Evolutionary conservation across 805 yeast species (phyloP), one percentile per base, ranked within the genome.

Genomic region (Wickerhamomyces chambardii): DNA sequence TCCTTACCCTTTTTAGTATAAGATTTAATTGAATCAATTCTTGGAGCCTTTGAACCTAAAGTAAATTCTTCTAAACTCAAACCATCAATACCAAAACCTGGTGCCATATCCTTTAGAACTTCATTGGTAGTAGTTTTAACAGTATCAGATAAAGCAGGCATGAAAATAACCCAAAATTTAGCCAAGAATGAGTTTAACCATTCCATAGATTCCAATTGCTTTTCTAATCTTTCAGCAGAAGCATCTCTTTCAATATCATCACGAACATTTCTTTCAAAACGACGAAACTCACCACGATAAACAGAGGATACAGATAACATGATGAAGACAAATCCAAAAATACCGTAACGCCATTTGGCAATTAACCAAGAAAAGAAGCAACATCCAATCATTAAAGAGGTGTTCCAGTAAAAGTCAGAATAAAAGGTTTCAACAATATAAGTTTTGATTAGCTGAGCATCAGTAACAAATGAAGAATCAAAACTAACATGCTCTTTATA

Each of bases 151-250:
- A 84, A 63, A 1, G 84, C 86, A 24, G 92, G 90, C 95, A 84
- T 84, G 50, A 84, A 84, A 41, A 84, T 81, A 38, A 82, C 84
- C 95, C 95, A 84, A 51, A 84, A 82, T 58, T 84, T 84, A 30
- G 78, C 78, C 53, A 84, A 58, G 49, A 84, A 83, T 17, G 78
- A 71, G 49, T 84, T 84, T 48, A 84, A 55, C 95, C 95, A 84
- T 40, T 78, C 75, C 75, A 84, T 81, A 8, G 89, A 77, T 59
- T 84, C 95, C 36, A 68, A 53, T 46, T 68, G 71, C 32, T 71
- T 67, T 38, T 77, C 84, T 41, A 84, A 60, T 28, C 76, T 64
- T 52, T 80, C 83, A 33, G 66, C 62, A n/a, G 85, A 73, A 19
- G 69, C 64, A 31, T 70, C 56, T 61, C 95, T 71, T 35, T 69